These are phyloP conservation scores for Collybiopsis luxurians DNA, from an alignment of 768 basidiomycete genomes.

Conservation along the genomic window DNA sequence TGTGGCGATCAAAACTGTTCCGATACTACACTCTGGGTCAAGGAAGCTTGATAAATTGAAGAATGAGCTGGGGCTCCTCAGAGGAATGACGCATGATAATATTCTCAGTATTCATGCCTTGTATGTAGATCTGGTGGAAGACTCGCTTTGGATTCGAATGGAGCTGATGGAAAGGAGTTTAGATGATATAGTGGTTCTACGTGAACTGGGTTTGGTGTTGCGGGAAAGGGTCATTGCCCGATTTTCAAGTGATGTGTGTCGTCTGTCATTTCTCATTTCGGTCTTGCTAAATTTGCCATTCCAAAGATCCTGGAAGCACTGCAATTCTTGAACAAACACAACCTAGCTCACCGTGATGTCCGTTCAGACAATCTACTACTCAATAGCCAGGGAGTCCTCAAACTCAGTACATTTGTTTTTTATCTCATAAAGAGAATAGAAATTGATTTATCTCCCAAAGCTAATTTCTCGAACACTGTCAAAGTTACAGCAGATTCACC, in stretches of 20 bases:
- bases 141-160: constrained; percentile 83
- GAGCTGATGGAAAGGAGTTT: constrained; percentile 88
- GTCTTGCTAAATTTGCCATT: constrained; percentile 7
- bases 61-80: constrained; percentile 60
- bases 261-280: background rate
- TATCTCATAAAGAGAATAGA: background rate
- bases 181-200: constrained; percentile 73
- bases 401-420: constrained; percentile 54
- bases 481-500: constrained; percentile 51
- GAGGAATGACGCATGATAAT: constrained; percentile 55
- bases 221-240: constrained; percentile 70
- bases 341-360: constrained; percentile 80
- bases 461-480: constrained; percentile 80
- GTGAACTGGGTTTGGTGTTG: constrained; percentile 57
- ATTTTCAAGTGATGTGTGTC: constrained; percentile 74
- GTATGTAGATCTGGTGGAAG: constrained; percentile 64
- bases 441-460: constrained; percentile 29
- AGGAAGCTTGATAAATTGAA: constrained; percentile 63
- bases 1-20: constrained; percentile 77
- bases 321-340: constrained; percentile 58
- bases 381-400: constrained; percentile 66
- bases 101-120: constrained; percentile 68
- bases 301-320: constrained; percentile 62
- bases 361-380: constrained; percentile 82
- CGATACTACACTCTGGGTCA: constrained; percentile 53